Evolutionary conservation across 371 early-diverging fungal species (phyloP).

Genomic region (Apophysomyces sp.): DNA sequence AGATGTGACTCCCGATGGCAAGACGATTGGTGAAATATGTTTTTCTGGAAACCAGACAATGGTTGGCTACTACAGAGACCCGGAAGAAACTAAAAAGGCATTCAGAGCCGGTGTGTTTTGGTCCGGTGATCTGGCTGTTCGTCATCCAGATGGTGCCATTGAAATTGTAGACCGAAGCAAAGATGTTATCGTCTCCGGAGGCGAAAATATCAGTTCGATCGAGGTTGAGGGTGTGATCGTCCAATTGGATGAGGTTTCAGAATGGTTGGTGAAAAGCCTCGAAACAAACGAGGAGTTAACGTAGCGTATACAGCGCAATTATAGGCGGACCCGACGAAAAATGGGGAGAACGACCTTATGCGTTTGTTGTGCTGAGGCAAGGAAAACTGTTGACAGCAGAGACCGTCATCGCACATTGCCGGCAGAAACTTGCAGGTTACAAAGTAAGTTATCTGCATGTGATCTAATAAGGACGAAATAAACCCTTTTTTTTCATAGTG

Average conservation of each 20-base stretch:
- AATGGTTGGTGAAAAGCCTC: slow-evolving; percentile 35
- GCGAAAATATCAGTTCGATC: slow-evolving; percentile 73
- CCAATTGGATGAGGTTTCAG: slow-evolving; percentile 55
- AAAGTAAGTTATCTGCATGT: slow-evolving; percentile 24
- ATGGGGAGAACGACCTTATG: slow-evolving; percentile 77
- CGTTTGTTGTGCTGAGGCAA: slow-evolving; percentile 56
- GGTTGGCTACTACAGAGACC: slow-evolving; percentile 55
- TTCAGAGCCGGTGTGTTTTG: slow-evolving; percentile 67
- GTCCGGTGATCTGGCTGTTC: slow-evolving; percentile 70
- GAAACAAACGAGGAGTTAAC: not conserved
- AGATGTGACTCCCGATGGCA: slow-evolving; percentile 59
- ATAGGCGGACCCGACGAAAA: slow-evolving; percentile 60
- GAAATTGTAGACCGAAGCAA: slow-evolving; percentile 67
- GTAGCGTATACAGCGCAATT: slow-evolving; percentile 40
- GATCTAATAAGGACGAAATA: too few species aligned
- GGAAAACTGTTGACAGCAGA: slow-evolving; percentile 26
- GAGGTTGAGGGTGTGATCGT: slow-evolving; percentile 66
- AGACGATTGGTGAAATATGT: slow-evolving; percentile 65
- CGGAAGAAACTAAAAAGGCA: slow-evolving; percentile 61
- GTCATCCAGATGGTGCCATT: slow-evolving; percentile 65
- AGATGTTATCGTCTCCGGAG: slow-evolving; percentile 75
- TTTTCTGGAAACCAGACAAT: slow-evolving; percentile 65
- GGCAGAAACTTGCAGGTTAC: slow-evolving; percentile 50
- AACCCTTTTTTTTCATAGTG: slow-evolving; percentile 14
- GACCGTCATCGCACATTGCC: slow-evolving; percentile 46